Conservation (phyloP, 139 green algal genomes). For the Dunaliella primolecta region DNA sequence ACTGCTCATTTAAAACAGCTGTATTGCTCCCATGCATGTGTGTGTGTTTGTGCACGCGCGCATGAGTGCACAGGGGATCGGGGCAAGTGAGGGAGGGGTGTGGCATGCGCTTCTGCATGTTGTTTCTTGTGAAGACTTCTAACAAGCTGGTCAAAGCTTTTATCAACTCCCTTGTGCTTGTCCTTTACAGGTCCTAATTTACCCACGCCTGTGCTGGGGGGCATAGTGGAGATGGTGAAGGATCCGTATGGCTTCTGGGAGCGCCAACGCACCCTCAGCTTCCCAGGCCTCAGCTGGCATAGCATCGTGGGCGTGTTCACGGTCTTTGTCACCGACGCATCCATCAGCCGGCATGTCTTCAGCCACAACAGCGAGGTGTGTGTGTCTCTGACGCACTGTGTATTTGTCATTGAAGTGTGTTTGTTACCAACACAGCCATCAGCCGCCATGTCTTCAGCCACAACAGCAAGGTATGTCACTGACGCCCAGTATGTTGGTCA, state of each 20-base stretch:
- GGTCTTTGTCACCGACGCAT: conserved; percentile 74
- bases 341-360: conserved; percentile 66
- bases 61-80: not conserved
- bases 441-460: conserved; percentile 65
- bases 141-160: not conserved
- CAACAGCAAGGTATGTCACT: conserved; percentile 47
- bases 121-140: too few species aligned
- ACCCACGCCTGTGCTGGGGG: conserved; percentile 67
- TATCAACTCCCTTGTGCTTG: too few species aligned
- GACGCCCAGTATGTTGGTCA: too few species aligned
- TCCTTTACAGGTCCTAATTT: conserved; percentile 1
- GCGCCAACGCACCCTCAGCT: conserved; percentile 48
- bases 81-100: too few species aligned
- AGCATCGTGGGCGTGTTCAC: conserved; percentile 71
- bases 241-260: conserved; percentile 70
- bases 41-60: not conserved
- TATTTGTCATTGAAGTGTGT: too few species aligned
- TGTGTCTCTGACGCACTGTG: too few species aligned
- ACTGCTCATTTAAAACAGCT: too few species aligned
- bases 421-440: conserved; percentile 71
- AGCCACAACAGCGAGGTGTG: conserved; percentile 45
- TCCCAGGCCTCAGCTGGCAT: conserved; percentile 72
- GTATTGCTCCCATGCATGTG: too few species aligned
- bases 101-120: too few species aligned
- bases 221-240: conserved; percentile 78